Evolutionary conservation across 495 filamentous ascomycete species (phyloP).

Genomic region (Thermothielavioides terrestris): DNA sequence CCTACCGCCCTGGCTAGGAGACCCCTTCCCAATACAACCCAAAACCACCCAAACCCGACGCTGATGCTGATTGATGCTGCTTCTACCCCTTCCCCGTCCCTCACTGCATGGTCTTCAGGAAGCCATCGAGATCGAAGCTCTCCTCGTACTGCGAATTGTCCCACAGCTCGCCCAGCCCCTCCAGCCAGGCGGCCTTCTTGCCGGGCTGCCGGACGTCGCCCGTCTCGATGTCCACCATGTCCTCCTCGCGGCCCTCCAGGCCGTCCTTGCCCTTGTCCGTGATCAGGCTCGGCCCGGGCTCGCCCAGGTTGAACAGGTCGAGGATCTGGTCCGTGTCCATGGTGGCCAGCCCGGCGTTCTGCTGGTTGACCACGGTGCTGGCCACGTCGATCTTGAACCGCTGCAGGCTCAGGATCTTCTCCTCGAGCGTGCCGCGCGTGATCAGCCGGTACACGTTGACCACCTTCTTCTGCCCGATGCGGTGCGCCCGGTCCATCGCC

Average conservation of each 20-base stretch:
- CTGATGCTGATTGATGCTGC: background rate
- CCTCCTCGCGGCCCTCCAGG: constrained; percentile 65
- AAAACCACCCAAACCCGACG: background rate
- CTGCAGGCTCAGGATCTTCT: constrained; percentile 98
- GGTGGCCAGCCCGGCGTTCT: constrained; percentile 84
- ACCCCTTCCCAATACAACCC: background rate
- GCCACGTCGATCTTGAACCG: constrained; percentile 99
- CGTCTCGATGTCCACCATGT: constrained; percentile 86
- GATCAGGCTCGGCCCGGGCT: constrained; percentile 56
- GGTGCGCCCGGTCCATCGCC: constrained; percentile 97
- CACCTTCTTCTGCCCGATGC: constrained; percentile 98
- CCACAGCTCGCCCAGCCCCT: constrained; percentile 93
- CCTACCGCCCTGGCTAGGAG: background rate
- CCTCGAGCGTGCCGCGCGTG: constrained; percentile 89
- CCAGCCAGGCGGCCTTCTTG: constrained; percentile 86
- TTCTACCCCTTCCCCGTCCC: background rate
- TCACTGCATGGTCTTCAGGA: constrained; percentile 77
- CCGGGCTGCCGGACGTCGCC: constrained; percentile 91
- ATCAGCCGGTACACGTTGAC: constrained; percentile 98
- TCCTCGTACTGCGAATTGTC: constrained; percentile 95
- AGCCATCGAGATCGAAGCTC: constrained; percentile 89
- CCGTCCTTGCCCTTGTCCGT: constrained; percentile 45
- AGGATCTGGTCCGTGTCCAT: constrained; percentile 99
- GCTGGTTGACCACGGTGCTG: constrained; percentile 95
- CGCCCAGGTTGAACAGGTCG: constrained; percentile 88